Evolutionary conservation across 1,284 basidiomycete species (phyloP).

Genomic region (Somion occarium): DNA sequence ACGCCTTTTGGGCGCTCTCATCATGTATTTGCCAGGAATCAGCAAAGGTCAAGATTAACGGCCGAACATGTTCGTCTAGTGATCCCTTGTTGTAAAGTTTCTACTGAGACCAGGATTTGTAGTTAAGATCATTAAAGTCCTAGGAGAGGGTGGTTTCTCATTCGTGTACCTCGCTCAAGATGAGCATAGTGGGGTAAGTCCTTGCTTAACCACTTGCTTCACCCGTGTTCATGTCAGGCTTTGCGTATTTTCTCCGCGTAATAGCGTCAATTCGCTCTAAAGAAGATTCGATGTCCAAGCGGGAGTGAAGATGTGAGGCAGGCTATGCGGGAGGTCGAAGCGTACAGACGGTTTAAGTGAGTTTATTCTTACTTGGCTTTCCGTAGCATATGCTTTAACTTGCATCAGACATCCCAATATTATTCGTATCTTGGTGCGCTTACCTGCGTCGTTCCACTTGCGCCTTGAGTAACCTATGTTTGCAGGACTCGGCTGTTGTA

Average conservation of each 20-base stretch:
- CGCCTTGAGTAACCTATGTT: slow-evolving; percentile 5
- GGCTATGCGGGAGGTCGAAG: slow-evolving; percentile 89
- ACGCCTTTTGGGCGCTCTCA: slow-evolving; percentile 73
- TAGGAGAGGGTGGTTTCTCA: slow-evolving; percentile 94
- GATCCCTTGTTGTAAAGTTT: neutral
- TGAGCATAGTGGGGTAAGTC: slow-evolving; percentile 68
- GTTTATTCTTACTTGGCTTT: slow-evolving; percentile 22
- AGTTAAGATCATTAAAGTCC: slow-evolving; percentile 86
- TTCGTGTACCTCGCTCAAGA: slow-evolving; percentile 94
- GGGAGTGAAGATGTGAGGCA: slow-evolving; percentile 78
- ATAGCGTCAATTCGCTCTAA: slow-evolving; percentile 86
- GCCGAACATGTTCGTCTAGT: slow-evolving; percentile 71
- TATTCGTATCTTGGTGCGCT: slow-evolving; percentile 73
- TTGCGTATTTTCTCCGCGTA: too few relatives aligned
- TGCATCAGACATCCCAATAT: slow-evolving; percentile 78
- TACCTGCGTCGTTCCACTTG: slow-evolving; percentile 8
- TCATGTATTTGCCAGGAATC: slow-evolving; percentile 78
- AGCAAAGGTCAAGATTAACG: slow-evolving; percentile 89
- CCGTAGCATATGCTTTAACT: neutral
- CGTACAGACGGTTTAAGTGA: slow-evolving; percentile 86
- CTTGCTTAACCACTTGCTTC: neutral
- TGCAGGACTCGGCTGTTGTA: slow-evolving; percentile 86
- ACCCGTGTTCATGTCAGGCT: slow-evolving; percentile 10
- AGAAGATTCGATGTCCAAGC: slow-evolving; percentile 88
- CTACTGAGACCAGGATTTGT: slow-evolving; percentile 1